Evolutionary conservation across 2,329 filamentous ascomycete genomes (phyloP), one percentile per base, ranked within the genome.

Genomic region (Aureobasidium melanogenum): DNA sequence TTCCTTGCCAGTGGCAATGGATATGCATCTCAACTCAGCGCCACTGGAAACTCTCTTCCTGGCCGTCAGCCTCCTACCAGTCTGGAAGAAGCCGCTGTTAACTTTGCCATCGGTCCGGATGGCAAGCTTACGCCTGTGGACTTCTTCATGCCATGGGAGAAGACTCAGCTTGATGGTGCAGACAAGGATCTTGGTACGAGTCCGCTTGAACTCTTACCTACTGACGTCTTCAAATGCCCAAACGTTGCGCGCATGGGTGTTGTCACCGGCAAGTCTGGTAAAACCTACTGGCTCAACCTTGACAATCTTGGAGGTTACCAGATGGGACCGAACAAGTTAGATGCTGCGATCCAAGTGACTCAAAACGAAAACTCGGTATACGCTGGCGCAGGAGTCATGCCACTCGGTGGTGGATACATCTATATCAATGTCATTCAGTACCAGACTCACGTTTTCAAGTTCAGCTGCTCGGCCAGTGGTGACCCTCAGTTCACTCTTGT

Each of bases 361-460:
- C 72, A 78, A 63, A 78, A 80, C 64, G 75, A 77, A 62, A 79
- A 79, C 62, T 78, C 78, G 1, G 78, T 80, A 2, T 81, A 80
- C 63, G 72, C 77, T 17, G 77, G 76, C 44, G 78, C 77, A 6
- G 79, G 77, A 52, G 75, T 77, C 2, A 76, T 78, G 67, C 79
- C 78, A 4, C 66, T 76, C 0, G 76, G 76, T 39, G 77, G 76
- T 15, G 78, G 78, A 19, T 80, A 80, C 64, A 72, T 81, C 56
- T 80, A 80, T 67, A 76, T 79, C 67, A 78, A 75, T 61, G 73
- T 83, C 5, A 82, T 84, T 58, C 76, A 80, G 65, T 80, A 80
- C 65, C 76, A 78, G 15, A 81, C 81, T 0, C 76, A 81, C 54
- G 80, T 83, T 19, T 84, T 84, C 75, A 81, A 84, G 64, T 84